Conservation (phyloP, 148 eudicot genomes). For the Rhododendron henanense region DNA sequence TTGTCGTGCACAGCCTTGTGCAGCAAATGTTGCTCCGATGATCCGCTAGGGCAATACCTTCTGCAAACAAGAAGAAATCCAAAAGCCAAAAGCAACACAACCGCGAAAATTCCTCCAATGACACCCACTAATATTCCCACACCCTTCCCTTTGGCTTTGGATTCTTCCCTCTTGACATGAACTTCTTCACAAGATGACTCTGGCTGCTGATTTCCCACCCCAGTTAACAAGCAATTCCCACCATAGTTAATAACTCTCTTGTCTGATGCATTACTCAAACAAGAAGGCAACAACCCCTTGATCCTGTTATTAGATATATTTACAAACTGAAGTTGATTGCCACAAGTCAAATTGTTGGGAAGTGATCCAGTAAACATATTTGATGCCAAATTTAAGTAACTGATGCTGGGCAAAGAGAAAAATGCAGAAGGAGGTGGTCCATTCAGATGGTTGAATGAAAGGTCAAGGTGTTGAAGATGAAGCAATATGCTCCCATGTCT, state of each 20-base stretch:
- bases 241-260: conserved; percentile 28
- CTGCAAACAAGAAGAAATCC: conserved; percentile 34
- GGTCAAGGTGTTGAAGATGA: conserved; percentile 56
- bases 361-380: conserved; percentile 61
- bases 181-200: conserved; percentile 35
- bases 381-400: conserved; percentile 57
- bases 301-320: conserved; percentile 59
- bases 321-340: conserved; percentile 45
- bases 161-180: conserved; percentile 22
- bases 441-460: conserved; percentile 46
- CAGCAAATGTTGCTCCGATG: conserved; percentile 52
- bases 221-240: conserved; percentile 57
- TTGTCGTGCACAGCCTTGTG: conserved; percentile 47
- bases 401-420: conserved; percentile 52
- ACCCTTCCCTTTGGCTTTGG: conserved; percentile 20
- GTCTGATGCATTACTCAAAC: conserved; percentile 35
- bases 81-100: conserved; percentile 41
- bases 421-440: conserved; percentile 44
- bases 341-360: conserved; percentile 49
- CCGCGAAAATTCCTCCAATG: conserved; percentile 27
- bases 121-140: conserved; percentile 25
- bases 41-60: conserved; percentile 38
- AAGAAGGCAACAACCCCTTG: conserved; percentile 46
- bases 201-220: conserved; percentile 48
- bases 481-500: conserved; percentile 11